Evolutionary conservation across 2,329 filamentous ascomycete genomes (phyloP).

Genomic region (Chaetomium sp.): DNA sequence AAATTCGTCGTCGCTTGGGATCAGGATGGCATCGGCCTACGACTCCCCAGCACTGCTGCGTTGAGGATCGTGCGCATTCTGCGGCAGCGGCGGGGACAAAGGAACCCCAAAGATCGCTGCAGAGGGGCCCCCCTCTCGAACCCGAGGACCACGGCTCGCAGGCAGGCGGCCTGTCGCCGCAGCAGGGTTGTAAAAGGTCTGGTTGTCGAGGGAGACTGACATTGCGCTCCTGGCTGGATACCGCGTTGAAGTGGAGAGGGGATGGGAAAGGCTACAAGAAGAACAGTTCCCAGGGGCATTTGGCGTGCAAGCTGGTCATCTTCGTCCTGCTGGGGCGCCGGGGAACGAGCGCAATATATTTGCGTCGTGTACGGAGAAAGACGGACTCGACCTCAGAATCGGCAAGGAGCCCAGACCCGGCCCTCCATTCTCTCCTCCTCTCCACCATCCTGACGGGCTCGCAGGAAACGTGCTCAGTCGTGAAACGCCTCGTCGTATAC

Average conservation of each 20-base stretch:
- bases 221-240: slow-evolving; percentile 5
- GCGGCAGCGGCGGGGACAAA: slow-evolving; percentile 8
- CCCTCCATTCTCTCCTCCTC: not conserved
- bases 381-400: slow-evolving; percentile 12
- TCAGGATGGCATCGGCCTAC: not conserved
- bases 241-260: slow-evolving; percentile 7
- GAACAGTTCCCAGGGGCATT: slow-evolving; percentile 11
- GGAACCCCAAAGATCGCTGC: slow-evolving; percentile 12
- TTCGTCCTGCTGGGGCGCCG: not conserved
- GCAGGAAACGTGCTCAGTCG: slow-evolving; percentile 10
- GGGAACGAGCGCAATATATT: slow-evolving; percentile 14
- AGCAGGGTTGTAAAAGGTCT: slow-evolving; percentile 12
- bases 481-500: slow-evolving; percentile 10
- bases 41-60: not conserved
- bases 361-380: slow-evolving; percentile 9
- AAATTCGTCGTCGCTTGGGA: slow-evolving; percentile 12
- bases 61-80: slow-evolving; percentile 6
- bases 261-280: not conserved
- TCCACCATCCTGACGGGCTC: slow-evolving; percentile 4
- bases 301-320: slow-evolving; percentile 9
- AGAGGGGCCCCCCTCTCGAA: slow-evolving; percentile 8
- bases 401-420: slow-evolving; percentile 9
- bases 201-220: slow-evolving; percentile 11
- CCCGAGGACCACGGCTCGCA: slow-evolving; percentile 5
- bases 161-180: slow-evolving; percentile 1